These are phyloP conservation scores for Cicer judaicum DNA, from an alignment of 306 rosid genomes.

Conservation along the genomic window DNA sequence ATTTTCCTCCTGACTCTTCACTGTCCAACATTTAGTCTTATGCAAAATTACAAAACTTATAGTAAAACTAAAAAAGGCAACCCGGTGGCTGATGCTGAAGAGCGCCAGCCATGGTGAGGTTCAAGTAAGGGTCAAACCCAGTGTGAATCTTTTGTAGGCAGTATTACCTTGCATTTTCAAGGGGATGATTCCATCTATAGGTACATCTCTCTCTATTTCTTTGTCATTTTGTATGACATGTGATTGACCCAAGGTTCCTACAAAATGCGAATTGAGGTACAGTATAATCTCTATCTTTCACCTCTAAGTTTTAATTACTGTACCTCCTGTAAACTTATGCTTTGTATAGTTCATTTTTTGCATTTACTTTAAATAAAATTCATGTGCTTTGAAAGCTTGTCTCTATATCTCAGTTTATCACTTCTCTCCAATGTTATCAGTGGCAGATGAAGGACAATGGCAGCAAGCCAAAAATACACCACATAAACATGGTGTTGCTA, in stretches of 20 bases:
- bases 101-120: not conserved
- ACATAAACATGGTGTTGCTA: no score
- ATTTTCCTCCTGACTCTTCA: not conserved
- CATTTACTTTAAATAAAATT: not conserved
- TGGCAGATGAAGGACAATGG: no score
- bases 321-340: not conserved
- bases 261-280: not conserved
- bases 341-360: not conserved
- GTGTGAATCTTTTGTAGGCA: not conserved
- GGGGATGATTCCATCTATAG: not conserved
- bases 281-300: not conserved
- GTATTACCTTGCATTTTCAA: not conserved
- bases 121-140: not conserved
- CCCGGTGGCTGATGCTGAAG: not conserved
- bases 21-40: not conserved
- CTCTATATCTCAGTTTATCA: not conserved
- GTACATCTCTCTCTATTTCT: constrained; percentile 8
- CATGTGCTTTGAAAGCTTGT: not conserved
- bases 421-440: not conserved
- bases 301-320: not conserved
- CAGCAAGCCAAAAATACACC: no score
- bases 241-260: not conserved
- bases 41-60: not conserved
- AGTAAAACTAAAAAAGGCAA: not conserved
- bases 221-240: not conserved